Evolutionary conservation across 2,329 filamentous ascomycete genomes (phyloP).

Genomic region (Knufia petricola): DNA sequence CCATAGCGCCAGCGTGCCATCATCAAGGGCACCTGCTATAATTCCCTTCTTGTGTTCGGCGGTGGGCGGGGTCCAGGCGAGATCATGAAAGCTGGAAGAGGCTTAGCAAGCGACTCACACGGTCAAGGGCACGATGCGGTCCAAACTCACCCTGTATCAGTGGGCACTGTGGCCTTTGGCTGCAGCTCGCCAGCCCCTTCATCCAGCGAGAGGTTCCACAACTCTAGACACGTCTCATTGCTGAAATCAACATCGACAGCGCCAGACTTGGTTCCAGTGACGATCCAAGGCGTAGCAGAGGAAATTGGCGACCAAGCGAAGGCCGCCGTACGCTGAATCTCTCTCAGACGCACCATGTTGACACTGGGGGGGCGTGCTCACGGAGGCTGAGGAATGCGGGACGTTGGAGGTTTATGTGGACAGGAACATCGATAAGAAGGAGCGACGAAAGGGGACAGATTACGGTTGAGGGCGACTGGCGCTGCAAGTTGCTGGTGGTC

Average conservation of each 20-base stretch:
- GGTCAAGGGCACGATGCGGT: not conserved
- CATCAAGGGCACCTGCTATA: slow-evolving; percentile 91
- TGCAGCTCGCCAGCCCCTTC: slow-evolving; percentile 73
- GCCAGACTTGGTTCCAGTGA: slow-evolving; percentile 87
- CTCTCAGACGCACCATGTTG: slow-evolving; percentile 87
- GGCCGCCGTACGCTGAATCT: slow-evolving; percentile 91
- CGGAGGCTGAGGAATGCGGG: slow-evolving; percentile 7
- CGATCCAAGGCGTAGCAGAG: slow-evolving; percentile 67
- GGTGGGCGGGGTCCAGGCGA: slow-evolving; percentile 81
- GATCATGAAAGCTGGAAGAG: slow-evolving; percentile 73
- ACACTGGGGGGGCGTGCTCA: slow-evolving; percentile 11
- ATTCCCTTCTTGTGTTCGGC: slow-evolving; percentile 73
- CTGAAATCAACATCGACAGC: slow-evolving; percentile 97
- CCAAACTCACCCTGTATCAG: slow-evolving; percentile 68
- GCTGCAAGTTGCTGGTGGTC: not conserved
- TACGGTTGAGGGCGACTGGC: not conserved
- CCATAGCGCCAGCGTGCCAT: slow-evolving; percentile 87
- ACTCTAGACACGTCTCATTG: slow-evolving; percentile 88
- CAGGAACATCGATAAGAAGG: slow-evolving; percentile 3
- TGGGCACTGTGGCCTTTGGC: slow-evolving; percentile 71
- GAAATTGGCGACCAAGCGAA: slow-evolving; percentile 96
- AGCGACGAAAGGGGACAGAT: slow-evolving; percentile 5
- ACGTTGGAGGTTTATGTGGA: slow-evolving; percentile 12
- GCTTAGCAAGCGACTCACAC: slow-evolving; percentile 6
- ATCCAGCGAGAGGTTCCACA: slow-evolving; percentile 88